Evolutionary conservation across 208 protist species (phyloP), one percentile per base, ranked within the genome.

Genomic region (Acanthamoeba quina): DNA sequence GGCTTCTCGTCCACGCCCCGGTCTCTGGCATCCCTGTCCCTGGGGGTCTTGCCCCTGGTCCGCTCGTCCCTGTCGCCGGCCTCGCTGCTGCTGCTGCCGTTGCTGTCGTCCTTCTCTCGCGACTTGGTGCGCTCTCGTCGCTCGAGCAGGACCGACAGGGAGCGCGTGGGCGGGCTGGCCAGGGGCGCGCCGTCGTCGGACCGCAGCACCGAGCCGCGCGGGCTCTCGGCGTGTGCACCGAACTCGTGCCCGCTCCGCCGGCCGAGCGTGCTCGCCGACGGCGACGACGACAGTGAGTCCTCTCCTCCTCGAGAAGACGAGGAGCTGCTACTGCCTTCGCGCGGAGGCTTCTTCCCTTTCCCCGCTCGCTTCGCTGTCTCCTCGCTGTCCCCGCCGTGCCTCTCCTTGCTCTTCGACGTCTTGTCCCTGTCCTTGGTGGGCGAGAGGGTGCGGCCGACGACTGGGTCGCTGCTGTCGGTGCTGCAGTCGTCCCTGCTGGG

Each of bases 71-170:
- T 89, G 80, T 62, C 37, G 41, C 66, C 37, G 41, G n/a, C 47
- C 37, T 91, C 47, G 85, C 60, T 91, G 85, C 26, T 74, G 85
- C 47, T 41, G 26, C 21, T 90, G 49, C 37, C 41, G 34, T 89
- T 90, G 85, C 47, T 91, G 56, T 91, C 47, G 54, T 91, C 58
- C 58, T 62, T 62, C 58, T 62, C 58, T n/a, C 58, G 58, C 21
- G 58, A 62, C 58, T 62, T 62, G 58, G 58, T n/a, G 58, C 58
- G 58, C 58, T 62, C 58, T 21, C 58, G 13, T 26, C 58, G 58
- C 58, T 62, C 58, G 58, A 62, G 58, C 58, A 62, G 13, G 21
- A 58, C 17, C 6, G 58, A 19, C 58, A 62, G 58, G 58, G 58
- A 62, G 58, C 58, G 58, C 5, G 58, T 26, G 58, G 58, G 58